Percentiles rank a stretch among this genome's conserved stretches.
Evolutionary conservation across 2,329 filamentous ascomycete species (phyloP).

Genomic region (Chrysosporium queenslandicum): DNA sequence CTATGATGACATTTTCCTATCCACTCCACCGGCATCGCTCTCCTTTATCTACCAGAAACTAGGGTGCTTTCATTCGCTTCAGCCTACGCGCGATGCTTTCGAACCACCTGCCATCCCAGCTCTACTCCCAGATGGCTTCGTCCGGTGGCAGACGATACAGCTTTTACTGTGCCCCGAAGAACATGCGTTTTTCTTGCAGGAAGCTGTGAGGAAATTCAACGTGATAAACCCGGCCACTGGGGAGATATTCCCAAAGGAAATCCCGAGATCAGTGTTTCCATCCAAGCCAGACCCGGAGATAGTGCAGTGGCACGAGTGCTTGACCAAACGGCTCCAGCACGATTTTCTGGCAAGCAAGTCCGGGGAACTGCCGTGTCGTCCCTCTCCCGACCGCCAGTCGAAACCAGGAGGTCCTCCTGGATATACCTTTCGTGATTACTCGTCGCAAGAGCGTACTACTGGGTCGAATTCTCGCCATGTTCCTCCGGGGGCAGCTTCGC

Average conservation of each 20-base stretch:
- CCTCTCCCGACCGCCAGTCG: conserved; percentile 25
- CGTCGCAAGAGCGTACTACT: not conserved
- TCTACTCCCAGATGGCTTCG: conserved; percentile 72
- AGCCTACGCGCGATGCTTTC: conserved; percentile 61
- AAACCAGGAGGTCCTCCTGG: not conserved
- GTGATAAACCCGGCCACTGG: conserved; percentile 62
- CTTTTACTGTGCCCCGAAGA: conserved; percentile 77
- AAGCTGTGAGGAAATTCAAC: conserved; percentile 65
- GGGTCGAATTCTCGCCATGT: not conserved
- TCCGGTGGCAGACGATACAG: conserved; percentile 89
- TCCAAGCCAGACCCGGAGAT: conserved; percentile 65
- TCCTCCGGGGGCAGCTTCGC: not conserved
- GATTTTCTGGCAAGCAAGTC: conserved; percentile 43
- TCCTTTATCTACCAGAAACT: conserved; percentile 89
- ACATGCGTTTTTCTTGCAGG: conserved; percentile 73
- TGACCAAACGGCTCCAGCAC: conserved; percentile 58
- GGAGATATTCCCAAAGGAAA: conserved; percentile 46
- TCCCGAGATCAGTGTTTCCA: conserved; percentile 64
- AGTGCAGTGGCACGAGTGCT: conserved; percentile 72
- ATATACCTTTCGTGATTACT: not conserved
- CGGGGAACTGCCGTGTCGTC: conserved; percentile 24
- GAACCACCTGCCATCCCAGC: conserved; percentile 68
- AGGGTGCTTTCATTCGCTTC: conserved; percentile 79
- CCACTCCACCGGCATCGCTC: conserved; percentile 61
- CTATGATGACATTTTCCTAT: conserved; percentile 69